These are phyloP conservation scores for Heliamphora exappendiculata DNA, from an alignment of 148 eudicot species.

Conservation along the genomic window DNA sequence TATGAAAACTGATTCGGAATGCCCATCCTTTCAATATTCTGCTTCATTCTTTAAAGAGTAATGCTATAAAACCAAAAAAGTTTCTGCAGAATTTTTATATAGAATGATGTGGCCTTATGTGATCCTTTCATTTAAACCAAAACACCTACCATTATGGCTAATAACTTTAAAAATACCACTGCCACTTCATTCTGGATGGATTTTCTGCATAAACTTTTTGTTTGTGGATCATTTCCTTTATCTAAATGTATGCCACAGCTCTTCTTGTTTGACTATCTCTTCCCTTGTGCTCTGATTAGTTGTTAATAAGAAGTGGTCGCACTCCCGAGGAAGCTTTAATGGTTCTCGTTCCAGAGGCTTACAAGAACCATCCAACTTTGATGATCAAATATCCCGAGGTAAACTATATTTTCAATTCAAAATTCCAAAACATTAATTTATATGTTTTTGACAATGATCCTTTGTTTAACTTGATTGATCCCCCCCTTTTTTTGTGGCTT, in stretches of 20 bases:
- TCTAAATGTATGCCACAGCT: conserved; percentile 1
- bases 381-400: conserved; percentile 94
- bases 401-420: conserved; percentile 8
- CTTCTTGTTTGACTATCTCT: not conserved
- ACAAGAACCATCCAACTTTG: conserved; percentile 92
- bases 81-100: too few relatives aligned
- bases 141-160: too few relatives aligned
- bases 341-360: conserved; percentile 99
- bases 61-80: too few relatives aligned
- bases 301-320: conserved; percentile 95
- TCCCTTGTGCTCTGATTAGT: conserved; percentile 32
- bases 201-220: too few relatives aligned
- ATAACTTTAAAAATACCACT: too few relatives aligned
- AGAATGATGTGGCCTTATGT: too few relatives aligned
- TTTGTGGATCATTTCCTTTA: too few relatives aligned
- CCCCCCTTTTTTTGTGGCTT: not conserved
- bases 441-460: conserved; percentile 5
- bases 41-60: conserved; percentile 9
- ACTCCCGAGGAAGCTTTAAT: conserved; percentile 84
- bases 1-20: not conserved
- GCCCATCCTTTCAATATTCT: not conserved
- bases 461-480: not conserved
- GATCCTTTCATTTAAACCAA: too few relatives aligned
- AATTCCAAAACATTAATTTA: not conserved
- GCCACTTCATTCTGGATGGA: too few relatives aligned